Percentiles rank a stretch among this genome's conserved stretches.
phyloP scores from a whole-genome alignment of 176 grass and related monocot genomes.

The Musa beccarii region DNA sequence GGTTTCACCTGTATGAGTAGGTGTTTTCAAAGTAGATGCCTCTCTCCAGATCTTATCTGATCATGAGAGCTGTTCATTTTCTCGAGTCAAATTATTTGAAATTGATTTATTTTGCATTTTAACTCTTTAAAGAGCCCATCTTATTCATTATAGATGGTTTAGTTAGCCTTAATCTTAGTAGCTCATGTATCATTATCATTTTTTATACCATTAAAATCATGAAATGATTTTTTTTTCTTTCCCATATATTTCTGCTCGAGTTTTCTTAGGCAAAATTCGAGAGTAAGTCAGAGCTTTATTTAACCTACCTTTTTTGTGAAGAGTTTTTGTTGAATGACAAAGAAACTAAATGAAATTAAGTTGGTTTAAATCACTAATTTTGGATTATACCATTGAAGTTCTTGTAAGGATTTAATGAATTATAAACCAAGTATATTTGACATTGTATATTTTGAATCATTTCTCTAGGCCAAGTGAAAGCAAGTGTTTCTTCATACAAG shows the following conservation, averaged over 20 bases:
- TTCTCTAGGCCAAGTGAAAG: constrained; percentile 25
- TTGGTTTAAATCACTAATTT: too few relatives aligned
- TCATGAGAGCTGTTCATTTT: not conserved
- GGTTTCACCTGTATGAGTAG: not conserved
- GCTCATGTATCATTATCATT: not conserved
- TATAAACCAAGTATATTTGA: constrained; percentile 1
- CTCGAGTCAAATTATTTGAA: not conserved
- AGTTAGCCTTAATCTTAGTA: not conserved
- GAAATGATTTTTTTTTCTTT: not conserved
- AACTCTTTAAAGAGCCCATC: not conserved
- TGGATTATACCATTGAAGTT: not conserved
- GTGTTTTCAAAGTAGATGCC: not conserved
- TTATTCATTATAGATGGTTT: not conserved
- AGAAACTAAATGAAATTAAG: not conserved
- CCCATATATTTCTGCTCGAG: not conserved
- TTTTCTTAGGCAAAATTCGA: not conserved
- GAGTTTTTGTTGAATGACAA: not conserved
- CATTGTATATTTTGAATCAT: not conserved
- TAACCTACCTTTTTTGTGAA: not conserved
- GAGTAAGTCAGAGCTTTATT: not conserved
- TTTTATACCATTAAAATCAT: not conserved
- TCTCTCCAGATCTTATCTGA: not conserved
- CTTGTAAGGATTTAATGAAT: not conserved
- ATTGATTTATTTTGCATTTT: not conserved
- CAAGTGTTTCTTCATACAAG: constrained; percentile 12